These are phyloP conservation scores for Persicaria maculosa DNA, from an alignment of 148 eudicot genomes.

Conservation along the genomic window DNA sequence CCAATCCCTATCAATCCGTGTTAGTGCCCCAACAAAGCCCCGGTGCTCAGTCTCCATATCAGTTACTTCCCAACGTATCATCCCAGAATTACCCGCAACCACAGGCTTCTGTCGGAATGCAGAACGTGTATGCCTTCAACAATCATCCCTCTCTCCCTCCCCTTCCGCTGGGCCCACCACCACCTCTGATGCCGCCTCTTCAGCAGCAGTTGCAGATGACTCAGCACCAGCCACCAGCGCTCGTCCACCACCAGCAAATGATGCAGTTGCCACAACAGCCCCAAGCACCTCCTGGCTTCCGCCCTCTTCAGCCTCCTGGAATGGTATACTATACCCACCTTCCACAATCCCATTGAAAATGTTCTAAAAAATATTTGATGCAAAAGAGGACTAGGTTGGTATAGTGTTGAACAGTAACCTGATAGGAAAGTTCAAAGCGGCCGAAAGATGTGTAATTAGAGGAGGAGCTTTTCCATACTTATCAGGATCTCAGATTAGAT, in stretches of 20 bases:
- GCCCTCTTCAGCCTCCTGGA: slow-evolving; percentile 71
- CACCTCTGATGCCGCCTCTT: slow-evolving; percentile 44
- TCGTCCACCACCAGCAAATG: slow-evolving; percentile 31
- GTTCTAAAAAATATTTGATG: neutral
- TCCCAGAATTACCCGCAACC: slow-evolving; percentile 62
- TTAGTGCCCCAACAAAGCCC: slow-evolving; percentile 39
- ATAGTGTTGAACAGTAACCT: slow-evolving; percentile 4
- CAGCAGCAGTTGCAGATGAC: slow-evolving; percentile 46
- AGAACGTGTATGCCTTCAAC: slow-evolving; percentile 49
- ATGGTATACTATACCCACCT: slow-evolving; percentile 66
- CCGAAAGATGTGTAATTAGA: neutral
- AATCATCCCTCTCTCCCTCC: slow-evolving; percentile 45
- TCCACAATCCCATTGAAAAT: slow-evolving; percentile 46
- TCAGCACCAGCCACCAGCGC: slow-evolving; percentile 29
- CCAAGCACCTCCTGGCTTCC: slow-evolving; percentile 56
- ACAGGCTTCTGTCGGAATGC: slow-evolving; percentile 38
- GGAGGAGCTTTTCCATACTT: neutral
- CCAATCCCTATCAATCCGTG: slow-evolving; percentile 44
- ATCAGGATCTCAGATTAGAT: neutral
- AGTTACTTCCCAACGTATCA: slow-evolving; percentile 31
- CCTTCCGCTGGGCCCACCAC: slow-evolving; percentile 38
- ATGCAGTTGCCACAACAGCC: slow-evolving; percentile 40
- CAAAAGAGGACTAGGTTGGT: neutral
- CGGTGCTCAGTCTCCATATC: slow-evolving; percentile 47
- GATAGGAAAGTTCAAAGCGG: neutral